Conservation (phyloP, 2,329 filamentous ascomycete species). For the Aphanocladium album region DNA sequence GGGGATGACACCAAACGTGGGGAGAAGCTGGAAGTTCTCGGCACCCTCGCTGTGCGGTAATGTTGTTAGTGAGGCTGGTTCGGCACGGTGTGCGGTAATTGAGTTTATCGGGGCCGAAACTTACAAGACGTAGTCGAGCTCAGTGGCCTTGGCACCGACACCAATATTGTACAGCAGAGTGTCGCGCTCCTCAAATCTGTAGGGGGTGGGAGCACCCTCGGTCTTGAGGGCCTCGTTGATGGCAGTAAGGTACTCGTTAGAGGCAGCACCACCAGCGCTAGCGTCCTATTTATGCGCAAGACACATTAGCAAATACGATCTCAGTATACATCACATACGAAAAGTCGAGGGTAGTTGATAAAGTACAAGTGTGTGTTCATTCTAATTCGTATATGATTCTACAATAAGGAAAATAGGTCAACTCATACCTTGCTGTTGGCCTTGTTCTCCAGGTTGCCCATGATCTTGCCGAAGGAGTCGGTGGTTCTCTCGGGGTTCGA, state of each 20-base stretch:
- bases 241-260: constrained; percentile 63
- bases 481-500: constrained; percentile 79
- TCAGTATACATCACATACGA: background rate
- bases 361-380: constrained; percentile 14
- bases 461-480: constrained; percentile 69
- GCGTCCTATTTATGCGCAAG: constrained; percentile 19
- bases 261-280: constrained; percentile 19
- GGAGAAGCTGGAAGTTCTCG: constrained; percentile 89
- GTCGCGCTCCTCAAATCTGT: constrained; percentile 80
- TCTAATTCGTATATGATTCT: constrained; percentile 15
- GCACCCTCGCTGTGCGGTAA: constrained; percentile 58
- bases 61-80: background rate
- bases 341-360: background rate
- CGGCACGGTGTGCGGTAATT: too few relatives aligned
- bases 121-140: constrained; percentile 77
- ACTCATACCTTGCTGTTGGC: constrained; percentile 54
- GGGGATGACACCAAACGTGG: constrained; percentile 96
- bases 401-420: constrained; percentile 16
- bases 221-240: constrained; percentile 73
- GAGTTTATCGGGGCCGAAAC: constrained; percentile 16
- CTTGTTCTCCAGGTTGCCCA: constrained; percentile 81
- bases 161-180: constrained; percentile 94
- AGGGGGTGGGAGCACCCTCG: constrained; percentile 67
- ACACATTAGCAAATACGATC: constrained; percentile 18
- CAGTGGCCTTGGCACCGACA: constrained; percentile 82